Conservation (phyloP, 1,139 yeast species). For the Meyerozyma elateridarum region DNA sequence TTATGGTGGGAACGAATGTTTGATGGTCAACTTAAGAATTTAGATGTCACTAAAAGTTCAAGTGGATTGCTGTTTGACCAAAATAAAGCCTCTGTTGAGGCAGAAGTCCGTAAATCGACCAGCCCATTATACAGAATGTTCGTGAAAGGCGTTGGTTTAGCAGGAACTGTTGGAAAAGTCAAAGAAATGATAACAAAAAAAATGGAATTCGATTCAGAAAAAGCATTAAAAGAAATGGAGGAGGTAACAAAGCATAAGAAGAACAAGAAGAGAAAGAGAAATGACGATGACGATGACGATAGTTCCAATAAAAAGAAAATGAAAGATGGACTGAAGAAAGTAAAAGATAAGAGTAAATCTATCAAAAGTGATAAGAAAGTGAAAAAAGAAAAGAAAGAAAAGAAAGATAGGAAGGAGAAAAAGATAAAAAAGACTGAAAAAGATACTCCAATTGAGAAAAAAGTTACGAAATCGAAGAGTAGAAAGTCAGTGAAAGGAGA, state of each 20-base stretch:
- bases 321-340: slow-evolving; percentile 7
- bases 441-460: slow-evolving; percentile 9
- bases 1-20: slow-evolving; percentile 97
- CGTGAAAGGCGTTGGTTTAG: slow-evolving; percentile 78
- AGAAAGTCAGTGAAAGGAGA: slow-evolving; percentile 14
- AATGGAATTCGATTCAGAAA: slow-evolving; percentile 12
- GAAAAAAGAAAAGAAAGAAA: slow-evolving; percentile 5
- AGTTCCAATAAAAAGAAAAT: slow-evolving; percentile 8
- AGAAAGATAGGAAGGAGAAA: slow-evolving; percentile 7
- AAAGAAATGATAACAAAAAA: slow-evolving; percentile 17
- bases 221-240: slow-evolving; percentile 13
- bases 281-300: slow-evolving; percentile 8
- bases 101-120: slow-evolving; percentile 42
- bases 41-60: slow-evolving; percentile 50
- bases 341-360: slow-evolving; percentile 7
- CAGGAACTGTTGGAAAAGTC: slow-evolving; percentile 62
- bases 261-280: slow-evolving; percentile 9
- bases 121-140: slow-evolving; percentile 72
- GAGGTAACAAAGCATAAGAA: slow-evolving; percentile 8
- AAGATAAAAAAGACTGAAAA: slow-evolving; percentile 11
- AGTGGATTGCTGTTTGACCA: slow-evolving; percentile 35
- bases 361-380: slow-evolving; percentile 6
- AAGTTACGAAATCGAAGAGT: slow-evolving; percentile 12
- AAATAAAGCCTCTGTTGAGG: slow-evolving; percentile 33
- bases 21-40: slow-evolving; percentile 82